Evolutionary conservation across 2,329 filamentous ascomycete species (phyloP).

Genomic region (Sordariomycetes sp.): DNA sequence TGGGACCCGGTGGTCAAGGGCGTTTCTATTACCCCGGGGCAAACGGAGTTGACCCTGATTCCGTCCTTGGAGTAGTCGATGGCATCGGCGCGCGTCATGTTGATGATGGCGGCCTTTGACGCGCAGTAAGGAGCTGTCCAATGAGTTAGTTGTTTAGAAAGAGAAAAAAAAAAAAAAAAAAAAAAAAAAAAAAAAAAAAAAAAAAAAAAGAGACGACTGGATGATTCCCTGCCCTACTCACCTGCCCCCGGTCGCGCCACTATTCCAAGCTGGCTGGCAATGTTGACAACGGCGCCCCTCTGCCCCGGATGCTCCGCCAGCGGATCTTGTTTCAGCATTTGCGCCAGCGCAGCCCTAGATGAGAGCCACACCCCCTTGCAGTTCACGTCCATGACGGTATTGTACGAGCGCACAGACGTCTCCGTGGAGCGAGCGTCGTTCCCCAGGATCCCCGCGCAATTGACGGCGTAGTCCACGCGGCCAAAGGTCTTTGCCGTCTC

Average conservation of each 20-base stretch:
- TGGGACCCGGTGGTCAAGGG: conserved; percentile 27
- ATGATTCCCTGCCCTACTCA: too few relatives aligned
- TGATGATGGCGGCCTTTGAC: conserved; percentile 44
- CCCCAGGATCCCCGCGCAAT: conserved; percentile 39
- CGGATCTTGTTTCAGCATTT: conserved; percentile 31
- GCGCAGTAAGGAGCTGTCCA: conserved; percentile 37
- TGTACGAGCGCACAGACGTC: conserved; percentile 31
- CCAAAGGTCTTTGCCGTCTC: conserved; percentile 20
- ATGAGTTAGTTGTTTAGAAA: too few relatives aligned
- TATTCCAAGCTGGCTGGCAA: conserved; percentile 38
- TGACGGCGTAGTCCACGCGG: conserved; percentile 41
- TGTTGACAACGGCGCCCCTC: conserved; percentile 34
- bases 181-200: too few relatives aligned
- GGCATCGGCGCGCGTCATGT: conserved; percentile 40
- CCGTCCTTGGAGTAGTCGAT: conserved; percentile 36
- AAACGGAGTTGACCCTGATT: conserved; percentile 23
- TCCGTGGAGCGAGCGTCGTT: conserved; percentile 27
- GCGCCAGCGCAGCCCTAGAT: conserved; percentile 25
- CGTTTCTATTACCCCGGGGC: conserved; percentile 28
- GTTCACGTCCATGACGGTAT: conserved; percentile 39
- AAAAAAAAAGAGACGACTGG: too few relatives aligned
- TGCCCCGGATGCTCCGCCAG: conserved; percentile 24
- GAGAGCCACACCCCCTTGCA: conserved; percentile 36
- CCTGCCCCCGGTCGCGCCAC: conserved; percentile 29
- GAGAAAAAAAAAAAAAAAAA: too few relatives aligned